Percentiles rank a stretch among this genome's conserved stretches.
Conservation (phyloP, 768 basidiomycete genomes). For the Sutorius australiensis region DNA sequence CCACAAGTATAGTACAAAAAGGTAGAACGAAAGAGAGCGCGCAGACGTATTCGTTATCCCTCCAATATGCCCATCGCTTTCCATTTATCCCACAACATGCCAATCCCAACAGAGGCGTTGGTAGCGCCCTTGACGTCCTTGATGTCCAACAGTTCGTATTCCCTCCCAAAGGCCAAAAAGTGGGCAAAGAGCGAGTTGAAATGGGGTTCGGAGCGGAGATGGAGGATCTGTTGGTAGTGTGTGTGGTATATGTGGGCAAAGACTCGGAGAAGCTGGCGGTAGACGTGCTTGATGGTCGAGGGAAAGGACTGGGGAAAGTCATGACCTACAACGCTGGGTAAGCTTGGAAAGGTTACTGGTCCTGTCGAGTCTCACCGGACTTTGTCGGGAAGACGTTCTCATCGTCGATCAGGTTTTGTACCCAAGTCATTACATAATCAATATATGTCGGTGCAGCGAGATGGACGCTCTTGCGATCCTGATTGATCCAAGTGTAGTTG, state of each 20-base stretch:
- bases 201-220: conserved; percentile 90
- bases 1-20: conserved; percentile 16
- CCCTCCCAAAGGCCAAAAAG: conserved; percentile 91
- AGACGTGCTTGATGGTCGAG: conserved; percentile 86
- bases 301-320: conserved; percentile 88
- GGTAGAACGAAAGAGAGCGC: neutral
- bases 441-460: conserved; percentile 95
- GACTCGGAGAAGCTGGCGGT: conserved; percentile 93
- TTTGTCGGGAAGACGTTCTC: conserved; percentile 94
- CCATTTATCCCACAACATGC: conserved; percentile 85
- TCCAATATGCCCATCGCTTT: conserved; percentile 79
- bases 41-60: conserved; percentile 13
- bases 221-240: conserved; percentile 87
- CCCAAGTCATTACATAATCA: conserved; percentile 96
- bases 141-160: conserved; percentile 87
- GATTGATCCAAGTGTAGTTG: conserved; percentile 94
- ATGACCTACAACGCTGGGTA: conserved; percentile 54
- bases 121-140: conserved; percentile 79
- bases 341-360: neutral
- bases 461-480: conserved; percentile 81
- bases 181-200: conserved; percentile 98
- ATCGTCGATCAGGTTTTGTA: conserved; percentile 92
- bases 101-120: conserved; percentile 62
- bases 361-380: conserved; percentile 54
- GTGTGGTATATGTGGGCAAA: conserved; percentile 98